Evolutionary conservation across 106 monocot genomes (phyloP), one percentile per base, ranked within the genome.

Genomic region (Dioscorea zingiberensis): DNA sequence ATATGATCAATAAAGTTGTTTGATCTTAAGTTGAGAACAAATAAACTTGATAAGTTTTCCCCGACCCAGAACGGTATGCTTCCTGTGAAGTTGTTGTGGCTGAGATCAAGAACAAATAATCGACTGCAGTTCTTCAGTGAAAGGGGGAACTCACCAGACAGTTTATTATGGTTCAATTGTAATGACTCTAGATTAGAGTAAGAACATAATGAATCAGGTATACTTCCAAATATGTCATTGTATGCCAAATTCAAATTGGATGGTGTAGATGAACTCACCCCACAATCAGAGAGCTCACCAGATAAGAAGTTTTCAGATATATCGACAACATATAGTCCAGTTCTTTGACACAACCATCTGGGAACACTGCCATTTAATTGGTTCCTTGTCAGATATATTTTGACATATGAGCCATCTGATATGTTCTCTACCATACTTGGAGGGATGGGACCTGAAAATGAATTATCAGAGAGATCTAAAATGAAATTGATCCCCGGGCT

Each of bases 31-130:
- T 45, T 15, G 7, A 81, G 72, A 18, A 73, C 22, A 4, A 22
- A 32, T 23, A 82, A 21, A 1, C 14, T 11, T 6, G 56, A 47
- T 26, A 77, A 26, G 44, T 53, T 65, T 9, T 64, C 44, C 54
- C 27, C 44, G 25, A 73, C 49, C 74, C 74, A 69, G 2, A 46
- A 7, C 1, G 82, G 77, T 29, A 82, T 70, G n/a, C 21, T 48
- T 25, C 77, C 77, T 13, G 59, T 44, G 17, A 82, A 60, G n/a
- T 48, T 73, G 30, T 82, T 77, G 32, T 64, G 16, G 8, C 73
- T 69, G 15, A 82, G 62, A 47, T 82, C 73, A 47, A 82, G 70
- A 55, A 54, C 2, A 4, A 4, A 21, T 8, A 75, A 2, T 12
- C 8, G 0, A 4, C 9, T 28, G 27, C 44, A 62, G 18, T 45